phyloP scores from a whole-genome alignment of 306 rosid species.

The Casuarina glauca region DNA sequence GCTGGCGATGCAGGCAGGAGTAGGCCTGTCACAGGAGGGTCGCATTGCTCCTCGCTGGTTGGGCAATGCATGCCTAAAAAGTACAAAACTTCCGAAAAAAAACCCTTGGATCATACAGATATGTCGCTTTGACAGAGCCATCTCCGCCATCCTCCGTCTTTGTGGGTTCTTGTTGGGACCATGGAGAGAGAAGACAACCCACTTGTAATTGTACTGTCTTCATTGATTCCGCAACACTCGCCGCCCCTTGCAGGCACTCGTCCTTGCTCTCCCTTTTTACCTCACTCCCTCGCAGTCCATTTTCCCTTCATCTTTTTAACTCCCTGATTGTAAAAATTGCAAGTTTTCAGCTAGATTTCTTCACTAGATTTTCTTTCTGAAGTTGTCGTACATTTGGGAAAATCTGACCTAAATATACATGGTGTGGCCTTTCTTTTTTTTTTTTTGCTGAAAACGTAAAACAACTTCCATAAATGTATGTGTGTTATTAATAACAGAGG shows the following conservation, averaged over 20 bases:
- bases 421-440: no score
- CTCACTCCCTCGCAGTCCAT: background rate
- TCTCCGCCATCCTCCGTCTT: conserved; percentile 8
- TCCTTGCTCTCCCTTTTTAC: background rate
- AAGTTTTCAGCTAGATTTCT: no score
- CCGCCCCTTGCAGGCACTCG: background rate
- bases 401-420: no score
- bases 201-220: background rate
- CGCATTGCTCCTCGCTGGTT: background rate
- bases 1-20: background rate
- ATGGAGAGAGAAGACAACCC: background rate
- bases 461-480: no score
- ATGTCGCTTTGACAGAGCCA: conserved; percentile 9
- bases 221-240: conserved; percentile 19
- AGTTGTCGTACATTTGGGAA: no score
- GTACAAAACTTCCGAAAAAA: background rate
- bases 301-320: no score
- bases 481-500: no score
- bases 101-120: conserved; percentile 1
- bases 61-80: conserved; percentile 26
- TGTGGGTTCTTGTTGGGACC: conserved; percentile 16
- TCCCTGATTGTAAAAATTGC: no score
- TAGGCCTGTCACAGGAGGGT: background rate
- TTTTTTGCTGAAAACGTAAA: no score
- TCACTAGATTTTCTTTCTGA: no score